Evolutionary conservation across 768 basidiomycete species (phyloP), one percentile per base, ranked within the genome.

Genomic region (Tricholomella constricta): DNA sequence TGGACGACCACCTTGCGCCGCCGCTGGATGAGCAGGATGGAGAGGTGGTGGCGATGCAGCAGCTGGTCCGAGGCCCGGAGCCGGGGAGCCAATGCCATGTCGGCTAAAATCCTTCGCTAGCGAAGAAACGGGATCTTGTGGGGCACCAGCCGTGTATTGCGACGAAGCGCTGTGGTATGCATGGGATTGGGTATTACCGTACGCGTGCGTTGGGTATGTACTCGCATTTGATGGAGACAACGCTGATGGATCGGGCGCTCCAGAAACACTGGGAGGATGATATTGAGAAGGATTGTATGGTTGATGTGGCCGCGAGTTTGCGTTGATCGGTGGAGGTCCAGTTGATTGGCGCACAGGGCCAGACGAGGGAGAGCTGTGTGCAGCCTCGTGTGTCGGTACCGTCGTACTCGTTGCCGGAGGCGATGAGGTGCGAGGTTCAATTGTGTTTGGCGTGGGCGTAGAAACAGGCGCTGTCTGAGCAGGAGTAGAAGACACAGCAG

Each of bases 91-190:
- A 19, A 79, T 62, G n/a, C 56, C 65, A 22, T 75, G 69, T 32
- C 68, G 65, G 35, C 65, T 66, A 50, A 81, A 75, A 40, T 74
- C 71, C 52, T 74, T 67, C 4, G 69, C 57, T 15, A 78, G 65
- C 15, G 68, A 58, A 47, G 65, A 41, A 20, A 74, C 59, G 29
- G 69, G 57, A 55, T 69, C 65, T 42, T 66, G 64, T 6, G 48
- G n/a, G 7, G 19, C 12, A 40, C 27, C 45, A 36, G 38, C 20
- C 12, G 38, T 8, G 29, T 32, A 34, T 32, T 32, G 38, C 23
- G 22, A 42, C 7, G 44, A 19, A 36, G 44, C 15, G 5, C 34
- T 37, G 38, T n/a, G n/a, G 19, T 40, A 11, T 34, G 25, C 12
- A 25, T 25, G 22, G 2, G 48, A 44, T 14, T 22, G 29, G 4